Base-by-base conservation (phyloP, 2,329 filamentous ascomycete species). In the Nigrograna mackinnonii region DNA sequence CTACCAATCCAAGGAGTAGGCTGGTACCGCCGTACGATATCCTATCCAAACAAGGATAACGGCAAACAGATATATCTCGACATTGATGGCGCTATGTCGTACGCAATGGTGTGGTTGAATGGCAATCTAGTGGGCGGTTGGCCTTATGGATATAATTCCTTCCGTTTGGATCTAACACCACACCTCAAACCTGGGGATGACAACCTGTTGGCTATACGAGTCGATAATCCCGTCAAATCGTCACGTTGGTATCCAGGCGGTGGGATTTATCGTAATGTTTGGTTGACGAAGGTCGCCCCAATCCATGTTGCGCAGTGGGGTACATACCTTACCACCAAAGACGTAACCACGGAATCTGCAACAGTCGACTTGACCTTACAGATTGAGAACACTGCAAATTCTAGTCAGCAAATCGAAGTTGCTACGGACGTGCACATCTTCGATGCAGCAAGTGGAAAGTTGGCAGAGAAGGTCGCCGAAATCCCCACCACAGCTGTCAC, bases 201-300 rank as follows among this genome's bases (percentile, higher is more conserved):
- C 14, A 64, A 80, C 37, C 43, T 65, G 20, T 58, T 80, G 0
- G 77, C 77, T 2, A 76, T 81, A 26, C 72, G 78, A 1, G 48
- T 80, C 2, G 77, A 81, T 35, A 79, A 80, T 45, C 65, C 71
- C 0, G 28, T 71, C 0, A 67, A 77, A 13, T 75, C 69, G 2
- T 76, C 78, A 2, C 70, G 78, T 3, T 81, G 76, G 76, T 81
- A 80, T 46, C 77, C 78, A 4, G 78, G 78, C 12, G 78, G 66
- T 11, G 78, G 78, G 1, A 63, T 81, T 12, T 80, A 80, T 52
- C 71, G 77, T 1, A 79, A 79, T 43, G 66, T 80, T 4, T 82
- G 77, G 78, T 67, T 82, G 13, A 71, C 73, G 24, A 79, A 75
- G 43, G 71, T 73, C 9, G 59, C 72, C 24, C 55, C 69, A 1